Percentiles rank a stretch among this genome's conserved stretches.
Conservation (phyloP, 305 asterid species). For the Fraxinus velutina region DNA sequence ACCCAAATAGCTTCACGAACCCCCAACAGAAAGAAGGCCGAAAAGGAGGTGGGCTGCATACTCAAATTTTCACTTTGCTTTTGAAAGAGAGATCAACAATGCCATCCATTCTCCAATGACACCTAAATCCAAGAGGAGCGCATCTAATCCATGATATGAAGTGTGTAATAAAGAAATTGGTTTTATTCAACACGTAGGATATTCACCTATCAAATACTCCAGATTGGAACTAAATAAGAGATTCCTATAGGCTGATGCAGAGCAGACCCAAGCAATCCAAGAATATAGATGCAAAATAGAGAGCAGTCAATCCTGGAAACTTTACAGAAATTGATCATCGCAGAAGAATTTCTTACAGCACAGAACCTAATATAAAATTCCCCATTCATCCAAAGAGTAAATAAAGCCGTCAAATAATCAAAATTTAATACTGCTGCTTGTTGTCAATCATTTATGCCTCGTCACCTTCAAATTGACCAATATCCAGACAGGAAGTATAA, state of each 20-base stretch:
- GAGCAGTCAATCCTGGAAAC: background rate
- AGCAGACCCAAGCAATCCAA: background rate
- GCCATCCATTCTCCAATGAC: background rate
- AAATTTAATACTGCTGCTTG: background rate
- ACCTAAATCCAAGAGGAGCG: background rate
- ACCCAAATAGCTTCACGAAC: background rate
- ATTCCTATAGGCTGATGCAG: background rate
- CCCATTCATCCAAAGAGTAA: background rate
- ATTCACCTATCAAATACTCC: background rate
- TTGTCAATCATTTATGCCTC: background rate
- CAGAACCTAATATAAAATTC: background rate
- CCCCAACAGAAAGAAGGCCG: background rate
- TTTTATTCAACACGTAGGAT: background rate
- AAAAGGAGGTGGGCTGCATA: background rate
- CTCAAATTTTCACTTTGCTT: background rate
- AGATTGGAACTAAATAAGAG: background rate
- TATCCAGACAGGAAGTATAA: background rate
- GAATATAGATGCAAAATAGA: background rate
- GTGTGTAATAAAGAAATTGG: background rate
- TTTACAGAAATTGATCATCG: background rate
- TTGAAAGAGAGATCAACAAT: background rate
- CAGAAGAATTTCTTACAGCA: background rate
- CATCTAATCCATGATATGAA: background rate
- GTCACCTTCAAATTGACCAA: background rate
- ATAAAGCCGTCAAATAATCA: background rate